Base-by-base conservation (phyloP, 2,329 filamentous ascomycete genomes). In the Penicillium sp. region DNA sequence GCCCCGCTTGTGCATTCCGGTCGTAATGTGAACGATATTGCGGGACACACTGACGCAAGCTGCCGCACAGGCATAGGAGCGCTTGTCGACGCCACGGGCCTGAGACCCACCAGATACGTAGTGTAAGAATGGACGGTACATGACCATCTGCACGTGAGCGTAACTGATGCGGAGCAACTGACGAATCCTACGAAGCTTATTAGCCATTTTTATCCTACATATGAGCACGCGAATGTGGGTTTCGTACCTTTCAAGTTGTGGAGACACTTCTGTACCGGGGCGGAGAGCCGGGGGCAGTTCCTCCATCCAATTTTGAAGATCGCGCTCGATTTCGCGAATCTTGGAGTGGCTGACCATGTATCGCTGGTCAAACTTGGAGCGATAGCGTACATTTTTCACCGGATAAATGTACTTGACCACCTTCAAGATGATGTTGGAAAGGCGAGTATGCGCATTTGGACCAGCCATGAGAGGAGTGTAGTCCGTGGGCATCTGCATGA, bases 221-320 rank as follows among this genome's bases (percentile, higher is more conserved):
- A 6, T 23, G 11, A 19, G n/a, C 39, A 14, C 4, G 25, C 44
- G 27, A 29, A 42, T 2, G 48, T 7, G 13, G 58, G 58, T 52
- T 54, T 27, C 84, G 78, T 83, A 91, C 91, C 91, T 84, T 65
- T 92, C 84, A 25, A 93, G 84, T 67, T 93, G 87, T 33, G 88
- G 84, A 1, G 88, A 82, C 0, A 88, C 89, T 50, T 95, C 91
- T 0, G 88, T 84, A 60, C 91, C 92, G 1, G 92, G 92, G 59
- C 89, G 88, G 75, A 96, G 86, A 53, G 87, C 85, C 64, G 87
- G 81, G 0, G 93, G 93, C 26, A 99, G 72, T 57, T 81, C 78
- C 53, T 86, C 83, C 75, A 87, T 83, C 86, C 86, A 88, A 14
- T 76, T 73, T 65, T 87, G 84, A 52, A 88, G 74, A 66, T 88